These are phyloP conservation scores for Geranomyces michiganensis DNA, from an alignment of 192 early-diverging fungal genomes.

Conservation along the genomic window DNA sequence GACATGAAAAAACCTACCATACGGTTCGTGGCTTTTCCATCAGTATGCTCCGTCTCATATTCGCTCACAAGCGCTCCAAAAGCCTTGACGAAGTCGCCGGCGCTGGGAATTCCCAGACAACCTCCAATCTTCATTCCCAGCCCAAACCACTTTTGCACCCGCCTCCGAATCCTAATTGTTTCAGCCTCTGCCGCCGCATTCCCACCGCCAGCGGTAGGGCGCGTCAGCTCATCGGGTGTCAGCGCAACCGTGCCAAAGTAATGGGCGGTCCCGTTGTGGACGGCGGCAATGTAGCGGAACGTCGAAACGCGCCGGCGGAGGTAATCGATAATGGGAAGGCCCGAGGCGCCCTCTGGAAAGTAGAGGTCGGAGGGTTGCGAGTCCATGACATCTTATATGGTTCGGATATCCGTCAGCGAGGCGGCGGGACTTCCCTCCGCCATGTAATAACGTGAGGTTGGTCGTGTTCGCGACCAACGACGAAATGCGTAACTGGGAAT, in stretches of 20 bases:
- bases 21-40: constrained; percentile 2
- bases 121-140: constrained; percentile 42
- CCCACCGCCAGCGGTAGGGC: not conserved
- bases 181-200: constrained; percentile 17
- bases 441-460: too few species aligned
- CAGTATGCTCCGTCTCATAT: constrained; percentile 41
- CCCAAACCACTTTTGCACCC: constrained; percentile 34
- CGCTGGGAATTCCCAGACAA: constrained; percentile 35
- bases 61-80: constrained; percentile 42
- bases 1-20: too few species aligned
- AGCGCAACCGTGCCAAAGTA: constrained; percentile 27
- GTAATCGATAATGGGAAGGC: constrained; percentile 9
- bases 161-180: constrained; percentile 2
- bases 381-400: constrained; percentile 5
- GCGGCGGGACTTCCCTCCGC: too few species aligned
- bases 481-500: too few species aligned
- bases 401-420: too few species aligned
- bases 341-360: constrained; percentile 12
- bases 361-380: constrained; percentile 2
- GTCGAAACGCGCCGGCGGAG: constrained; percentile 24
- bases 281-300: constrained; percentile 23
- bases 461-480: too few species aligned
- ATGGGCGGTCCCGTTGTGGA: constrained; percentile 28
- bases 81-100: constrained; percentile 41
- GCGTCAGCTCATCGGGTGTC: constrained; percentile 5